Evolutionary conservation across 1,284 basidiomycete species (phyloP).

Genomic region (Cutaneotrichosporon sp.): DNA sequence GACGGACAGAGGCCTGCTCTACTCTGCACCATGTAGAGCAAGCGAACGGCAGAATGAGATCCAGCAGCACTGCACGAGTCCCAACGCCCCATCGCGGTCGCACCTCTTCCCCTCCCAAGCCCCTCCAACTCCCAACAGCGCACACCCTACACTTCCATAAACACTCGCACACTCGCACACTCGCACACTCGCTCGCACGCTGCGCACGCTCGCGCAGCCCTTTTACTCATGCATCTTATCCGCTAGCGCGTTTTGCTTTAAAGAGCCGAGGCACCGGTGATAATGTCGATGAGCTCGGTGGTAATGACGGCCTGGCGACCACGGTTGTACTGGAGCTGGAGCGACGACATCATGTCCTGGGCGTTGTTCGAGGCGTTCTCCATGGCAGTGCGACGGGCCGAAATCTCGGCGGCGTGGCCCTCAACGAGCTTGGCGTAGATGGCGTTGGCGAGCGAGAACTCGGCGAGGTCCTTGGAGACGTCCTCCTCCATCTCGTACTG

Average conservation of each 20-base stretch:
- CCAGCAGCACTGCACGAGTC: too few relatives aligned
- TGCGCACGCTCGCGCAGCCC: conserved; percentile 4
- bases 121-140: too few relatives aligned
- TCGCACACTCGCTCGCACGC: background rate
- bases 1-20: too few relatives aligned
- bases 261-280: conserved; percentile 32
- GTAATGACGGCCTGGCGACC: conserved; percentile 95
- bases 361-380: conserved; percentile 99
- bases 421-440: conserved; percentile 94
- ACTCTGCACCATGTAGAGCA: too few relatives aligned
- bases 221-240: conserved; percentile 23
- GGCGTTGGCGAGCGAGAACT: conserved; percentile 96
- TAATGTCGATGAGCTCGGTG: conserved; percentile 35
- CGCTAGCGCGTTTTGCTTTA: conserved; percentile 22
- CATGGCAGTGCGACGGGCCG: conserved; percentile 89
- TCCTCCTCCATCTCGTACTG: conserved; percentile 97
- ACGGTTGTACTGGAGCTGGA: conserved; percentile 97
- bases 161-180: too few relatives aligned
- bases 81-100: too few relatives aligned
- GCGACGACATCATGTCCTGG: conserved; percentile 78
- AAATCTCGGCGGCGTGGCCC: conserved; percentile 88
- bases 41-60: too few relatives aligned
- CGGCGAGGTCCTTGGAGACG: conserved; percentile 87
- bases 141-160: too few relatives aligned
- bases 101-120: too few relatives aligned